Evolutionary conservation across 805 yeast genomes (phyloP).

Genomic region (Yarrowia sp.): DNA sequence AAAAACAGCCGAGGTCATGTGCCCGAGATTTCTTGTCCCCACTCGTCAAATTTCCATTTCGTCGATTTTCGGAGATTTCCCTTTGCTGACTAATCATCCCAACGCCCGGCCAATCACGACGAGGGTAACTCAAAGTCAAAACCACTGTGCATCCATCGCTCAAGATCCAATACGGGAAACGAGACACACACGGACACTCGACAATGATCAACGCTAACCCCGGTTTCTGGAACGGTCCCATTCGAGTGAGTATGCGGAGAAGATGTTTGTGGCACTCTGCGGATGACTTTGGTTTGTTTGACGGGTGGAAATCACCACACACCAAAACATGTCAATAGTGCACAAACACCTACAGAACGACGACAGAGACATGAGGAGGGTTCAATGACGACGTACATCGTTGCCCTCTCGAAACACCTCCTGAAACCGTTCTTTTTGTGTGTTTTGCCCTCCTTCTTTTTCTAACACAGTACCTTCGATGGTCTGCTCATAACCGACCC

Average conservation of each 20-base stretch:
- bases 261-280: not conserved
- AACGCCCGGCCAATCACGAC: conserved; percentile 10
- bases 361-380: too few species aligned
- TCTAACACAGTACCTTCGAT: conserved; percentile 46
- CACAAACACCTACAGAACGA: too few species aligned
- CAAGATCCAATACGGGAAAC: conserved; percentile 13
- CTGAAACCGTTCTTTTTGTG: not conserved
- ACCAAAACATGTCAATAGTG: too few species aligned
- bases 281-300: too few species aligned
- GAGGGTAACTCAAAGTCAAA: conserved; percentile 22
- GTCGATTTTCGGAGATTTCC: not conserved
- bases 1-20: too few species aligned
- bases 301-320: too few species aligned
- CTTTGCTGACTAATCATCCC: not conserved
- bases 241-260: conserved; percentile 30
- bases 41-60: not conserved
- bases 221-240: conserved; percentile 40
- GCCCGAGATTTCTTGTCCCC: too few species aligned
- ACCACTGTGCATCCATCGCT: not conserved
- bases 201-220: conserved; percentile 30
- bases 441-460: not conserved
- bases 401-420: not conserved
- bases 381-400: not conserved
- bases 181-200: conserved; percentile 10
- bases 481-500: conserved; percentile 73